Conservation (phyloP, 1,284 basidiomycete genomes). For the Cutaneotrichosporon dermatis region DNA sequence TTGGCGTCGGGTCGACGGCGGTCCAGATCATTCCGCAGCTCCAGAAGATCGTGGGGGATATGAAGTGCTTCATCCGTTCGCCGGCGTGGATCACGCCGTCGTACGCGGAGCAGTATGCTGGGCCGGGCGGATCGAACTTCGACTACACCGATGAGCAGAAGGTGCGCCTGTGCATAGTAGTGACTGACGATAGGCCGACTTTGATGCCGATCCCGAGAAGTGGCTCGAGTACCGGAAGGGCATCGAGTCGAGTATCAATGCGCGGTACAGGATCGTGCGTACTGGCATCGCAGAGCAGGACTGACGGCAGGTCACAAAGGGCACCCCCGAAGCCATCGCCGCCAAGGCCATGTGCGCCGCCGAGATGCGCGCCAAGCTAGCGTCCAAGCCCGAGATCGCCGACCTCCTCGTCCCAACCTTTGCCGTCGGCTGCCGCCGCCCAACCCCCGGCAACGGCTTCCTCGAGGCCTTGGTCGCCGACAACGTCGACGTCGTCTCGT, state of each 20-base stretch:
- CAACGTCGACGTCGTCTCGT: conserved; percentile 26
- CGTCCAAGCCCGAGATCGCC: conserved; percentile 19
- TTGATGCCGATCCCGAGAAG: neutral
- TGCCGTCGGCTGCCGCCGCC: conserved; percentile 36
- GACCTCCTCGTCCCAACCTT: conserved; percentile 23
- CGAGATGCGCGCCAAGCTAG: conserved; percentile 20
- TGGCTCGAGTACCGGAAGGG: conserved; percentile 6
- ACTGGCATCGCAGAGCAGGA: neutral
- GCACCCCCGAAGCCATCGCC: neutral
- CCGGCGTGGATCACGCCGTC: conserved; percentile 19
- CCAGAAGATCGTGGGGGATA: conserved; percentile 18
- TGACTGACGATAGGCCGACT: neutral
- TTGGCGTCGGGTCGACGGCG: conserved; percentile 21
- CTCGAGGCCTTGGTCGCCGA: conserved; percentile 34
- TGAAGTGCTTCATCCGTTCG: conserved; percentile 26
- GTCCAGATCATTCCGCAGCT: conserved; percentile 27
- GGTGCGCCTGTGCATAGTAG: no score
- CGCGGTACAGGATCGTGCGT: conserved; percentile 20
- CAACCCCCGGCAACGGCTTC: conserved; percentile 43
- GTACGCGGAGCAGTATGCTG: conserved; percentile 11
- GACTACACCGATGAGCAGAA: neutral
- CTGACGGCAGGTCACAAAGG: conserved; percentile 10
- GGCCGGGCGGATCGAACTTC: conserved; percentile 20
- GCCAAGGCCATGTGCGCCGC: neutral
- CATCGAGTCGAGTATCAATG: conserved; percentile 22